These are phyloP conservation scores for Vigna reflexopilosa DNA, from an alignment of 306 rosid species.

Conservation along the genomic window DNA sequence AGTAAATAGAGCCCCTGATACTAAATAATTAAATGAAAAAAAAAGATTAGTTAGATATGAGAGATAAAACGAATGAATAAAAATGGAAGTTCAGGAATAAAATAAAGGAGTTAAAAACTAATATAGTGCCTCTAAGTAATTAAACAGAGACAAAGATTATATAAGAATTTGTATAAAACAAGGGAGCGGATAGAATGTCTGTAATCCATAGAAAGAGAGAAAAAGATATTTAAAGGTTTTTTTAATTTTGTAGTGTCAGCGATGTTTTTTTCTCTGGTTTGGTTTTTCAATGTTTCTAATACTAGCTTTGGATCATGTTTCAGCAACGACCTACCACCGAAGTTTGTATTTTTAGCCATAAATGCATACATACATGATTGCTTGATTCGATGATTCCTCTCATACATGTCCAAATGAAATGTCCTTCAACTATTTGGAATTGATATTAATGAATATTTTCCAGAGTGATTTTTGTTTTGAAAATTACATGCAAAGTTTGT, in stretches of 20 bases:
- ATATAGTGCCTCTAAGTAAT: background rate
- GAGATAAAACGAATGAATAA: background rate
- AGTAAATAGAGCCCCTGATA: background rate
- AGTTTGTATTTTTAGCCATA: background rate
- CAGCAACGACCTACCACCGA: background rate
- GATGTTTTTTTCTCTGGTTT: background rate
- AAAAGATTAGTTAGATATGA: background rate
- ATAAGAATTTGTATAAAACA: background rate
- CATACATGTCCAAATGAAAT: background rate
- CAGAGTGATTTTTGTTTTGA: background rate
- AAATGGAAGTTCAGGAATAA: background rate
- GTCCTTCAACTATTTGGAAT: background rate
- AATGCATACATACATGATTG: background rate
- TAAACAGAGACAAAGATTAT: background rate
- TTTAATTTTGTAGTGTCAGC: background rate
- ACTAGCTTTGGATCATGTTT: background rate
- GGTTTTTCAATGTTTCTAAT: background rate
- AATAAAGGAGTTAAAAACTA: background rate
- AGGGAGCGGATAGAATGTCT: background rate
- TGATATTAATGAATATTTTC: slow-evolving; percentile 29
- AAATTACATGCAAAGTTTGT: background rate
- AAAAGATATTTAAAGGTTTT: background rate
- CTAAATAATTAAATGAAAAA: background rate
- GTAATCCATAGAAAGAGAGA: background rate
- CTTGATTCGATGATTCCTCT: background rate